Base-by-base conservation (phyloP, 352 stramenopile species). In the Pythium scleroteichum region DNA sequence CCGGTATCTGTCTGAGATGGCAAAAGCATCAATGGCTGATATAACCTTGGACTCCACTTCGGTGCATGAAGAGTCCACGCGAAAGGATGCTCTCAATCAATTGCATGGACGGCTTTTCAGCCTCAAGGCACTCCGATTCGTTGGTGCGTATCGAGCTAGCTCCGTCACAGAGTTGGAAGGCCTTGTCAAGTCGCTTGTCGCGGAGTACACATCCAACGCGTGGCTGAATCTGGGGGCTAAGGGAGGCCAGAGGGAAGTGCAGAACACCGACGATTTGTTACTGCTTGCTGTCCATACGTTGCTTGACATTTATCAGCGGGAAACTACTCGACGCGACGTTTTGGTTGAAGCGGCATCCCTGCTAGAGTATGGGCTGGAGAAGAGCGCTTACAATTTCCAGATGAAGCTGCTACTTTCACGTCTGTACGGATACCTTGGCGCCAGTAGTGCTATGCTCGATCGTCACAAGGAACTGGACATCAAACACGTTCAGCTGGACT, bases 361-460 rank as follows among this genome's bases (percentile, higher is more conserved):
- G 42, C 64, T 95, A 0, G 86, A 95, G 63, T 86, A 83, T 40
- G 86, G 81, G 0, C 53, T 95, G n/a, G 75, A 76, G 29, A 82
- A 87, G 47, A 95, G 86, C 52, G 73, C 79, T 26, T 95, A 93
- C 78, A 95, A 95, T 58, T 95, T 95, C 64, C 86, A 95, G 71
- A 94, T 95, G 84, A 94, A 94, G 70, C 71, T 95, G n/a, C 63
- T 94, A 12, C 69, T 95, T 29, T 87, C 74, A 23, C 86, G 80
- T 20, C 68, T 95, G 24, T 95, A 95, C 61, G 79, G 67, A 9
- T 89, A 88, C 39, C 51, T 95, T 19, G 83, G 76, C n/a, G 81
- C 82, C 10, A 75, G 74, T 17, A 62, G 79, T 6, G 79, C 83
- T 2, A 88, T 94, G 75, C 62, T 90, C 20, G 62, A 42, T 17